Evolutionary conservation across 2,329 filamentous ascomycete species (phyloP).

Genomic region (Ascochyta fabae): DNA sequence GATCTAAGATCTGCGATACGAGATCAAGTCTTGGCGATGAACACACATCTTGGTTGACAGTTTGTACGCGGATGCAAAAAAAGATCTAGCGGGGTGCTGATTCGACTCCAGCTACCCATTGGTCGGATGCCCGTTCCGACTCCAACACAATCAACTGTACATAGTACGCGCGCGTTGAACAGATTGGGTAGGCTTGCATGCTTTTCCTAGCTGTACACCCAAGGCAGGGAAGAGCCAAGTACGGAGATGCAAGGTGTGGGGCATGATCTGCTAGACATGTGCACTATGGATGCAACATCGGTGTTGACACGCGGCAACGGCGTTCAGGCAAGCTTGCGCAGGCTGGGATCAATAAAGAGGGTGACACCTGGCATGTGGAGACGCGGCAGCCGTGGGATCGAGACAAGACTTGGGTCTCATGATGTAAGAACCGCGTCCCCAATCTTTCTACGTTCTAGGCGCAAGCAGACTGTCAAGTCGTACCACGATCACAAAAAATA

Average conservation of each 20-base stretch:
- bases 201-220: neutral
- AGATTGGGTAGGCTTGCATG: slow-evolving; percentile 1
- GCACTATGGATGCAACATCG: neutral
- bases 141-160: neutral
- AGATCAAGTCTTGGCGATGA: slow-evolving; percentile 13
- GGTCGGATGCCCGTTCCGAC: neutral
- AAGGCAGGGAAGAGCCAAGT: neutral
- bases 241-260: slow-evolving; percentile 13
- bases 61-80: neutral
- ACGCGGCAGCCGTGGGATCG: neutral
- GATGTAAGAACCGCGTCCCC: neutral
- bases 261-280: neutral
- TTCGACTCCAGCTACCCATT: neutral
- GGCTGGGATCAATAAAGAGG: slow-evolving; percentile 1
- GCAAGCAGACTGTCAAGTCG: neutral
- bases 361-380: neutral
- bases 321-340: slow-evolving; percentile 5
- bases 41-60: slow-evolving; percentile 3
- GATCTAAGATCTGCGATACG: slow-evolving; percentile 9
- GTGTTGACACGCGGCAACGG: neutral
- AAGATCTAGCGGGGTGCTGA: neutral
- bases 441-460: neutral
- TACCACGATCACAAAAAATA: neutral
- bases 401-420: neutral
- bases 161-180: neutral